Conservation (phyloP, 2,329 filamentous ascomycete genomes). For the Pseudocercospora crystallina region DNA sequence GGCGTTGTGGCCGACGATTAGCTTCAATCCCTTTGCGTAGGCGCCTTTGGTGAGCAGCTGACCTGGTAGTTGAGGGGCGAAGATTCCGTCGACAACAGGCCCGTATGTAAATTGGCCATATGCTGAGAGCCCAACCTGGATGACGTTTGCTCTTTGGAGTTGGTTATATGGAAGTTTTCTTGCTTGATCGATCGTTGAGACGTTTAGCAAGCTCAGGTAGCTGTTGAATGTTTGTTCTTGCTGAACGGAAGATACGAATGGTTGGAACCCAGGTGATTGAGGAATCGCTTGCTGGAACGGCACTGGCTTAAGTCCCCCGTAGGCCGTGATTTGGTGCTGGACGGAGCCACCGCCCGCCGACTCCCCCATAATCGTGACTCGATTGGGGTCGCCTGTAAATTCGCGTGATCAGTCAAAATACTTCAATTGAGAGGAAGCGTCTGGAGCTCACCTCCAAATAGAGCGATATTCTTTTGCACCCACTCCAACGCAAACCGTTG, state of each 20-base stretch:
- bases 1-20: constrained; percentile 49
- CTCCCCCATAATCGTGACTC: constrained; percentile 46
- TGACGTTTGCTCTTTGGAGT: constrained; percentile 44
- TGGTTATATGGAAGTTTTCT: constrained; percentile 41
- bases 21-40: constrained; percentile 45
- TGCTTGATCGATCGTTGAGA: constrained; percentile 46
- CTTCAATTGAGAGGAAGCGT: not conserved
- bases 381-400: constrained; percentile 44
- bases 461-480: constrained; percentile 44
- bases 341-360: constrained; percentile 56
- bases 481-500: constrained; percentile 59
- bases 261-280: constrained; percentile 49
- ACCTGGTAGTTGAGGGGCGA: constrained; percentile 49
- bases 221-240: constrained; percentile 43
- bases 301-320: constrained; percentile 44
- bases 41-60: constrained; percentile 45
- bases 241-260: constrained; percentile 34
- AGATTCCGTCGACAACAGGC: constrained; percentile 51
- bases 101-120: constrained; percentile 48
- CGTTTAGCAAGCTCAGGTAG: constrained; percentile 45
- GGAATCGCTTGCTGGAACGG: constrained; percentile 49
- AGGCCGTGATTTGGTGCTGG: constrained; percentile 55
- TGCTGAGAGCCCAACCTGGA: constrained; percentile 41
- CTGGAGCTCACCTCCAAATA: constrained; percentile 47
- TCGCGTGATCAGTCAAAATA: not conserved